Evolutionary conservation across 1,284 basidiomycete species (phyloP), one percentile per base, ranked within the genome.

Genomic region (Fomitopsis palustris): DNA sequence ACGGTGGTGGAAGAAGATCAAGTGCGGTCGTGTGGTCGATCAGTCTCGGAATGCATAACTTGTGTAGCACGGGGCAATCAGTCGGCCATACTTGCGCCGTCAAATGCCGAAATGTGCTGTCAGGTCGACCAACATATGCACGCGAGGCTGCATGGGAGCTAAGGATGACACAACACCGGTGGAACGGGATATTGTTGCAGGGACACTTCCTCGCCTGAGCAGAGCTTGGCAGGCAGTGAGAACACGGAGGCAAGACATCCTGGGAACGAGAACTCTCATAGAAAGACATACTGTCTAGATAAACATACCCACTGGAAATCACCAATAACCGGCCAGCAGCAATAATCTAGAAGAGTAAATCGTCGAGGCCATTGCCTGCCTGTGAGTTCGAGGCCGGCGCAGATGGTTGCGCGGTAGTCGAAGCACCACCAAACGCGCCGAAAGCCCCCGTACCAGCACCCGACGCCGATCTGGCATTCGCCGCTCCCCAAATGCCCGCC

Each of bases 401-500:
- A 10, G 67, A 65, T 43, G 56, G 57, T 38, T 65, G 55, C 27
- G 62, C 35, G 16, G 61, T 54, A 16, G 45, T 47, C 16, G 68
- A 38, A n/a, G 67, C 55, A 37, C 66, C 62, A 52, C 70, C 73
- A 62, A 83, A 82, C 19, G 75, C 72, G 1, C 83, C 84, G 66
- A 86, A 83, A 4, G 3, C 35, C 3, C 35, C 35, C 12, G 35
- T 29, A 19, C 75, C 70, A 56, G 74, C 74, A 52, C 72, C 75
- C 54, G 68, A 58, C 19, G 72, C 73, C 58, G 69, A 70, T 61
- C 61, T 70, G 12, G 64, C 68, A 60, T 69, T 69, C 53, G 76
- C 77, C n/a, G 74, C 63, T 6, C 85, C 86, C 94, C 94, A 96
- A 37, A 96, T 83, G 17, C 82, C 83, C 37, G 86, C 85, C 69